Base-by-base conservation (phyloP, 352 stramenopile genomes). In the Phytophthora citrophthora region DNA sequence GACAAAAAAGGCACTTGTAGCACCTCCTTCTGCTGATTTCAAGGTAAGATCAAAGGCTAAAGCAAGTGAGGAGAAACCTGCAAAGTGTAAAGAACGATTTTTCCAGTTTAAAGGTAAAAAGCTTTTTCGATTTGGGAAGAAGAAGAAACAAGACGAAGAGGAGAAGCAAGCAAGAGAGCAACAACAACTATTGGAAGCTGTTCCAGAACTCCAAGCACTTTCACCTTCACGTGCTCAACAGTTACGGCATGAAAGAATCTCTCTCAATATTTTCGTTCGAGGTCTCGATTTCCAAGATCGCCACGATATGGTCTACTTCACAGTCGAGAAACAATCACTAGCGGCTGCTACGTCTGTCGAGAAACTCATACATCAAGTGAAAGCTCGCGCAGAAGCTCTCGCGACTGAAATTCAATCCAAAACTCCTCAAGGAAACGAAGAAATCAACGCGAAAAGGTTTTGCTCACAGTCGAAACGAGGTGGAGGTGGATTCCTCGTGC, bases 401-500 rank as follows among this genome's bases (percentile, higher is more conserved):
- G 36, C 62, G 4, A 39, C 51, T 2, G 10, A 50, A 11, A 74
- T 88, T 16, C 26, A 64, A 0, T 4, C 24, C 9, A 58, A 61
- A 0, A 15, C 49, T 4, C 76, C 67, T 10, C 72, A 55, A 13
- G 80, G 83, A n/a, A 65, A 90, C 26, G 80, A 89, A 54, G 77
- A 88, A 32, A 77, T 78, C 52, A 74, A 86, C 43, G 61, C 55
- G 6, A 65, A 58, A 0, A 53, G 69, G 4, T 79, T 88, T 45
- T 77, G 77, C n/a, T 46, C 48, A 41, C 40, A 5, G 13, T 46
- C 41, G 3, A 61, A 56, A 7, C 60, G 61, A 50, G 68, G 72
- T 3, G 77, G 83, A 10, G 75, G 80, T 2, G 83, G 83, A 1
- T 88, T 87, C 53, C 68, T 83, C 10, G 44, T 90, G 4, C 18